Evolutionary conservation across 306 rosid genomes (phyloP).

Genomic region (Cicer yamashitae): DNA sequence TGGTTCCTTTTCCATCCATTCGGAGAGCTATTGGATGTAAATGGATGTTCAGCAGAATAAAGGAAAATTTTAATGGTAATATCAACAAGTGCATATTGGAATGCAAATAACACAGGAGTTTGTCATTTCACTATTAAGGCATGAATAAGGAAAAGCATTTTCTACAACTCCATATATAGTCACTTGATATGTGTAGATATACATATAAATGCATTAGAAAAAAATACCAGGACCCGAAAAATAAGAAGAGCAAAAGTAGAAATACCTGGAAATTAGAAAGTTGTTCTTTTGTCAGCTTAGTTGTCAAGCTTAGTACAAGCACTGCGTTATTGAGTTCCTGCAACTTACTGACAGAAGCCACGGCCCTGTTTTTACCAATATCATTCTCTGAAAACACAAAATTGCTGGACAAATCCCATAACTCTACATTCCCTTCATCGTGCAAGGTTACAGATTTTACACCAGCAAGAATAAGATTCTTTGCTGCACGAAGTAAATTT

Average conservation of each 20-base stretch:
- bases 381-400: constrained; percentile 79
- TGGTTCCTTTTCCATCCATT: too few species aligned
- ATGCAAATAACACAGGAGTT: not conserved
- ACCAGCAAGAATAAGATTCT: constrained; percentile 94
- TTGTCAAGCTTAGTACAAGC: constrained; percentile 63
- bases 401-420: constrained; percentile 87
- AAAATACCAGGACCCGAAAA: constrained; percentile 7
- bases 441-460: constrained; percentile 93
- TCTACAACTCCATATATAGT: constrained; percentile 5
- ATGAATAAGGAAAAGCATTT: constrained; percentile 5
- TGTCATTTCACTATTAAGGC: constrained; percentile 4
- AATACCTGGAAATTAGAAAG: constrained; percentile 82
- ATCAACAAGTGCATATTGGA: not conserved
- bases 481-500: constrained; percentile 63
- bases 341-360: constrained; percentile 77
- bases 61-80: too few species aligned
- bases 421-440: constrained; percentile 80
- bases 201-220: not conserved
- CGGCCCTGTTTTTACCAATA: constrained; percentile 86
- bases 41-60: too few species aligned
- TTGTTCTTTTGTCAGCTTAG: constrained; percentile 64
- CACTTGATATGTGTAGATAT: constrained; percentile 15
- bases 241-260: not conserved
- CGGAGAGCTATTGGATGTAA: too few species aligned
- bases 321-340: constrained; percentile 94